A percentile compares a stretch with the other conserved stretches of the same genome.
Evolutionary conservation across 2,329 filamentous ascomycete species (phyloP).

Genomic region (Aspergillus caelatus): DNA sequence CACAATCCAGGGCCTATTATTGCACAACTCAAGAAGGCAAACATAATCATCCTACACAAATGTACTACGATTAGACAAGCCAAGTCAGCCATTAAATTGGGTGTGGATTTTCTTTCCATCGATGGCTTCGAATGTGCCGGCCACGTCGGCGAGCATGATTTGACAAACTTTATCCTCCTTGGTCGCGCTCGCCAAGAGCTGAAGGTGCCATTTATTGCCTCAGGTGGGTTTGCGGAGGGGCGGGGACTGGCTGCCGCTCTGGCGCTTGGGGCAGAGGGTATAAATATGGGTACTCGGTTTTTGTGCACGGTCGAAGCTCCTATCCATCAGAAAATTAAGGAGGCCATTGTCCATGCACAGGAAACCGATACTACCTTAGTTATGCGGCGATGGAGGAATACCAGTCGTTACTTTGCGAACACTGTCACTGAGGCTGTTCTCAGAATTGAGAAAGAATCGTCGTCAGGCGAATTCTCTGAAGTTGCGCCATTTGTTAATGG

Average conservation of each 20-base stretch:
- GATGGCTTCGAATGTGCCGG: conserved; percentile 97
- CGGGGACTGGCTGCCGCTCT: conserved; percentile 89
- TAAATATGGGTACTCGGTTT: conserved; percentile 99
- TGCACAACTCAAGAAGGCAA: conserved; percentile 77
- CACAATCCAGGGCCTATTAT: conserved; percentile 92
- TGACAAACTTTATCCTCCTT: conserved; percentile 66
- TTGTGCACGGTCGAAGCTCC: conserved; percentile 95
- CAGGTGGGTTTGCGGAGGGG: conserved; percentile 92
- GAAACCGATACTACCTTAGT: conserved; percentile 92
- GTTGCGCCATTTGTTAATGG: conserved; percentile 86
- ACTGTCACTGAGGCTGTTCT: conserved; percentile 80
- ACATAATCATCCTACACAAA: conserved; percentile 86
- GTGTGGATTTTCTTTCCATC: conserved; percentile 94
- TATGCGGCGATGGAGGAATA: conserved; percentile 90
- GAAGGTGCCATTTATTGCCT: conserved; percentile 88
- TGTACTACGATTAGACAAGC: conserved; percentile 96
- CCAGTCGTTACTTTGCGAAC: conserved; percentile 83
- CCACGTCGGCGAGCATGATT: conserved; percentile 57
- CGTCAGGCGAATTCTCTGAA: conserved; percentile 84
- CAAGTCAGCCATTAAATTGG: conserved; percentile 85
- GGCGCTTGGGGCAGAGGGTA: conserved; percentile 83
- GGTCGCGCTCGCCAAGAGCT: conserved; percentile 82
- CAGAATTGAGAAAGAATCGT: conserved; percentile 80
- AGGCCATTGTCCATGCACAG: conserved; percentile 82
- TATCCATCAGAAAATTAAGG: conserved; percentile 91